Conservation (phyloP, 176 grass and related monocot genomes). For the Musa itinerans region DNA sequence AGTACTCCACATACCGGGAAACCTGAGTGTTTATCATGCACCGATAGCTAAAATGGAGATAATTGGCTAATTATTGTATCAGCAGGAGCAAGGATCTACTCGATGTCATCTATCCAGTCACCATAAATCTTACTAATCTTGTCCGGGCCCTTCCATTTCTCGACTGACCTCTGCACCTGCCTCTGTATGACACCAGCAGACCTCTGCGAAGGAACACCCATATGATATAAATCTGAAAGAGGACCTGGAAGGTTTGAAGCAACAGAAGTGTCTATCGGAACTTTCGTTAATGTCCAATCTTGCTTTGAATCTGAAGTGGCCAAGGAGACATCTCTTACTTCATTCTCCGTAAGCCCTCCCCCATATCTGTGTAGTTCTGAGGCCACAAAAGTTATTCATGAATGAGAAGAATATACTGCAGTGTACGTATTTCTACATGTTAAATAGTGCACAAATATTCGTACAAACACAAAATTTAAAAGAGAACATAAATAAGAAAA, state of each 20-base stretch:
- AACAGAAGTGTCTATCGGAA: neutral
- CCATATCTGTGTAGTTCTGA: constrained; percentile 92
- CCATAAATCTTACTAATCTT: constrained; percentile 45
- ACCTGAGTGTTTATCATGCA: no score
- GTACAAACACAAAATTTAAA: neutral
- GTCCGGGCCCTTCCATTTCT: constrained; percentile 96
- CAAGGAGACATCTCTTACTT: constrained; percentile 38
- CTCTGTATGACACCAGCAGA: constrained; percentile 2
- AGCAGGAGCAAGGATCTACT: constrained; percentile 30
- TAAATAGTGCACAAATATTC: neutral
- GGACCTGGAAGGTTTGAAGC: constrained; percentile 3
- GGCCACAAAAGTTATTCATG: constrained; percentile 2
- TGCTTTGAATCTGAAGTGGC: constrained; percentile 38
- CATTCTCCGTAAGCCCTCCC: constrained; percentile 53
- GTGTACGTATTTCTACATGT: neutral
- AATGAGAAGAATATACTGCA: neutral
- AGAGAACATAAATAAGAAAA: no score
- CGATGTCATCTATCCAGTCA: constrained; percentile 52
- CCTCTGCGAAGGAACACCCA: constrained; percentile 10
- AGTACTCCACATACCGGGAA: no score
- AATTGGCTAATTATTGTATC: neutral
- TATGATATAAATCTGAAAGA: constrained; percentile 9
- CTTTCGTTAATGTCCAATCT: neutral
- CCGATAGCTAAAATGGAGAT: neutral
- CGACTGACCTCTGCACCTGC: constrained; percentile 60